These are phyloP conservation scores for Coniochaeta sp. DNA, from an alignment of 2,329 filamentous ascomycete genomes.

Conservation along the genomic window DNA sequence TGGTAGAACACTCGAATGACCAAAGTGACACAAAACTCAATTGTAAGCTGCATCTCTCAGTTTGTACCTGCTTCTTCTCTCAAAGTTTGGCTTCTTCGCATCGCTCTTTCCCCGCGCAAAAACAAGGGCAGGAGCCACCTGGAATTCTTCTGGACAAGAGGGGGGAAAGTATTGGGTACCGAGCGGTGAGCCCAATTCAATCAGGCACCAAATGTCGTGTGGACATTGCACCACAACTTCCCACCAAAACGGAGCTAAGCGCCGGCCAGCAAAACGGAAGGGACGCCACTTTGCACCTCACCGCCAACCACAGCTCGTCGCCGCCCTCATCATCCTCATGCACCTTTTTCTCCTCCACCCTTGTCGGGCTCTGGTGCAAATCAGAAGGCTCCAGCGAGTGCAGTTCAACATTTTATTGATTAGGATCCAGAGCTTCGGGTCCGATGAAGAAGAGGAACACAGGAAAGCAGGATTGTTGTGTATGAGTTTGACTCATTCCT, in stretches of 20 bases:
- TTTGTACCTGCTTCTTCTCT: too few species aligned
- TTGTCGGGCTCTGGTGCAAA: too few species aligned
- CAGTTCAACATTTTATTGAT: too few species aligned
- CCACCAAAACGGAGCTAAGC: neutral
- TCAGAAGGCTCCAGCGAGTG: too few species aligned
- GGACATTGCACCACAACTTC: neutral
- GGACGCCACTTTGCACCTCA: neutral
- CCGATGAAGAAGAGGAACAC: neutral
- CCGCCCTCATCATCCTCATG: too few species aligned
- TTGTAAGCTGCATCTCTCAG: neutral
- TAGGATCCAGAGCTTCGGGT: neutral
- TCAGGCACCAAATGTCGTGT: neutral
- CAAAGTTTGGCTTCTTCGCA: too few species aligned
- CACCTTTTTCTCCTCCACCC: too few species aligned
- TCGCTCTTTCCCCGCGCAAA: neutral
- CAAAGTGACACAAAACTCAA: neutral
- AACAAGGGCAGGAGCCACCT: too few species aligned
- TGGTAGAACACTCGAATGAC: neutral
- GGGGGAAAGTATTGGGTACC: slow-evolving; percentile 1
- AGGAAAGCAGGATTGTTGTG: too few species aligned
- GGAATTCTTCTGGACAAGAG: too few species aligned
- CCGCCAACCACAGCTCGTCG: neutral
- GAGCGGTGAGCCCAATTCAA: neutral
- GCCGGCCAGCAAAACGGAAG: neutral
- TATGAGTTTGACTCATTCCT: neutral